These are phyloP conservation scores for Xenoacremonium recifei DNA, from an alignment of 2,329 filamentous ascomycete genomes.

Conservation along the genomic window DNA sequence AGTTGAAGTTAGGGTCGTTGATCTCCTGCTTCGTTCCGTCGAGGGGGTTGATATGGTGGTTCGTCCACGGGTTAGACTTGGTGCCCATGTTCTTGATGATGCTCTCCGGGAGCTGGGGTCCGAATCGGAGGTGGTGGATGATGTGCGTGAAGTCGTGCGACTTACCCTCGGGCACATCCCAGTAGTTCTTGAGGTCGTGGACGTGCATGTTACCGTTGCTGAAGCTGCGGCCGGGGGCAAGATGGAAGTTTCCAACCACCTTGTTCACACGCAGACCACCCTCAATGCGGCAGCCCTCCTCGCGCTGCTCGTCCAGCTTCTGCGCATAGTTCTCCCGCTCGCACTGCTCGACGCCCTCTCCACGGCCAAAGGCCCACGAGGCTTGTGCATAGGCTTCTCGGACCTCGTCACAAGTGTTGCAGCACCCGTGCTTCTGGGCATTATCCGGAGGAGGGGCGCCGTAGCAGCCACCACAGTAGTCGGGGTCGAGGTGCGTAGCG, in stretches of 20 bases:
- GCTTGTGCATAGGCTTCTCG: constrained; percentile 87
- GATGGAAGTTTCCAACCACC: constrained; percentile 97
- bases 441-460: constrained; percentile 72
- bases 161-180: constrained; percentile 65
- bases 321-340: constrained; percentile 91
- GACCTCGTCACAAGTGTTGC: constrained; percentile 96
- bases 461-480: constrained; percentile 93
- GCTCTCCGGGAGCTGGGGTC: constrained; percentile 80
- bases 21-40: constrained; percentile 78
- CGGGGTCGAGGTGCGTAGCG: constrained; percentile 78
- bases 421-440: constrained; percentile 82
- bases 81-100: constrained; percentile 59
- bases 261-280: constrained; percentile 95
- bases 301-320: constrained; percentile 80
- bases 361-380: constrained; percentile 91
- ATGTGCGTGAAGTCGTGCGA: constrained; percentile 86
- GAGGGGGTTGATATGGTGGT: constrained; percentile 89
- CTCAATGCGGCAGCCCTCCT: constrained; percentile 92
- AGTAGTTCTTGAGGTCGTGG: constrained; percentile 95
- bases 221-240: constrained; percentile 94
- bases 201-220: constrained; percentile 96
- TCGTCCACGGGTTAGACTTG: constrained; percentile 66
- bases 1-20: constrained; percentile 84
- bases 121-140: constrained; percentile 89
- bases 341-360: constrained; percentile 93